Evolutionary conservation across 306 rosid species (phyloP).

Genomic region (Medicago lupulina): DNA sequence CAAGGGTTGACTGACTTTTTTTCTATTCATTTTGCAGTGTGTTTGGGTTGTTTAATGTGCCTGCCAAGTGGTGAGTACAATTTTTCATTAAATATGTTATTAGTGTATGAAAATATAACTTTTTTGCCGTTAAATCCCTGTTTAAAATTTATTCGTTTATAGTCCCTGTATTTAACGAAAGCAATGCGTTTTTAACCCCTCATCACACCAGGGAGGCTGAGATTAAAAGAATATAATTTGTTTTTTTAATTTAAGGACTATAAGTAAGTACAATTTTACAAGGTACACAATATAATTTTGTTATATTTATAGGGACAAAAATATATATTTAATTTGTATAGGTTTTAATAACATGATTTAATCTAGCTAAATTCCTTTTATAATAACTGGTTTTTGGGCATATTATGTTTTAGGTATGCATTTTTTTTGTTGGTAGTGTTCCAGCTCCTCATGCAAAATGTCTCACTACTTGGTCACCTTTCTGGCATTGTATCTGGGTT

Average conservation of each 20-base stretch:
- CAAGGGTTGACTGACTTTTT: constrained; percentile 35
- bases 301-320: not conserved
- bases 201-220: not conserved
- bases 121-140: not conserved
- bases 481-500: constrained; percentile 99
- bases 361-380: constrained; percentile 26
- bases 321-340: not conserved
- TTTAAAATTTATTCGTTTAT: not conserved
- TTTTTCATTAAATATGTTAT: constrained; percentile 15
- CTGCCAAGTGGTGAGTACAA: constrained; percentile 81
- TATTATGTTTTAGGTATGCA: constrained; percentile 74
- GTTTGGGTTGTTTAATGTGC: constrained; percentile 93
- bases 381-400: constrained; percentile 35
- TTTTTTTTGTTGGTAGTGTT: constrained; percentile 91
- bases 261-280: not conserved
- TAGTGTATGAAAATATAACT: not conserved
- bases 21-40: constrained; percentile 66
- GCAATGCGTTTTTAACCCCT: not conserved
- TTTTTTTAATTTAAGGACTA: not conserved
- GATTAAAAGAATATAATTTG: not conserved
- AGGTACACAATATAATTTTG: not conserved
- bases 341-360: constrained; percentile 25
- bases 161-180: constrained; percentile 3
- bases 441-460: constrained; percentile 94
- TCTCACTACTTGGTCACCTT: constrained; percentile 94